Conservation (phyloP, 2,329 filamentous ascomycete species). For the Tolypocladium amazonense region DNA sequence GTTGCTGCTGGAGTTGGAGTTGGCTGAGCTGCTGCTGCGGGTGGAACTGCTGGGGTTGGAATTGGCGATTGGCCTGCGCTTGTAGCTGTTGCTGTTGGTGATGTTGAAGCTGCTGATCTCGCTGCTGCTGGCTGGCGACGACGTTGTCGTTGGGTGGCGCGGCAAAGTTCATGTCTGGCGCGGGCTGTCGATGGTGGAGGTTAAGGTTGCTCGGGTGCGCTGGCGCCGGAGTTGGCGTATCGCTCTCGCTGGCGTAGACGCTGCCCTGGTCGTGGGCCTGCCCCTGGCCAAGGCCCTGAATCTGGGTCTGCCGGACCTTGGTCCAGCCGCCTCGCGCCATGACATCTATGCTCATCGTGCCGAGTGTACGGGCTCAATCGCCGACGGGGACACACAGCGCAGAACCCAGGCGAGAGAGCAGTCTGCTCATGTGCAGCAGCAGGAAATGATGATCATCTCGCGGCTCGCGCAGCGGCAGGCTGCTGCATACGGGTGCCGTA, state of each 20-base stretch:
- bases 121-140: not conserved
- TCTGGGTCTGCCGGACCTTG: not conserved
- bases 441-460: not conserved
- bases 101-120: not conserved
- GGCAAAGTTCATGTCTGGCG: constrained; percentile 21
- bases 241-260: not conserved
- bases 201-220: not conserved
- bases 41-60: not conserved
- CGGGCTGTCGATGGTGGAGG: constrained; percentile 1
- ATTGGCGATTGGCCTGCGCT: not conserved
- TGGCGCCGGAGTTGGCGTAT: not conserved
- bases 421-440: not conserved
- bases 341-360: not conserved
- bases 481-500: not conserved
- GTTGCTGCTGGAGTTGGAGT: constrained; percentile 7
- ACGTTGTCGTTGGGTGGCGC: constrained; percentile 12
- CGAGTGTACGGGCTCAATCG: not conserved
- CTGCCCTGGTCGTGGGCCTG: not conserved
- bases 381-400: not conserved
- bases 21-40: constrained; percentile 2
- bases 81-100: not conserved
- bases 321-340: not conserved
- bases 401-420: not conserved
- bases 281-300: not conserved
- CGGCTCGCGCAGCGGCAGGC: not conserved